These are phyloP conservation scores for Populus pruinosa DNA, from an alignment of 345 rosid genomes.

Conservation along the genomic window DNA sequence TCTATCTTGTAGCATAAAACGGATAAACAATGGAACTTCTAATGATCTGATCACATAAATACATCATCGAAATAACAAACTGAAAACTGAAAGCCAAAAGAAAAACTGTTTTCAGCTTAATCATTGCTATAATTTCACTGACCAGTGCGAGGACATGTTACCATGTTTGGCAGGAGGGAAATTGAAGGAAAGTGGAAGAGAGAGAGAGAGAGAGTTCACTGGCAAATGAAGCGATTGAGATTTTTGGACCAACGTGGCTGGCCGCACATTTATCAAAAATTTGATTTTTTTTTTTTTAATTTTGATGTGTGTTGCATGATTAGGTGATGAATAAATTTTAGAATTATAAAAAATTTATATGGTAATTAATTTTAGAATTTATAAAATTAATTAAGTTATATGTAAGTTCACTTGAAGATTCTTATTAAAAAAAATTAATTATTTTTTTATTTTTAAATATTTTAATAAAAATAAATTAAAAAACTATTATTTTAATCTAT, in stretches of 20 bases:
- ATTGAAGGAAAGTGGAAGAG: not conserved
- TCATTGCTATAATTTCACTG: not conserved
- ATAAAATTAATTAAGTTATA: too few relatives aligned
- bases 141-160: not conserved
- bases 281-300: too few relatives aligned
- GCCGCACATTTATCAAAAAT: too few relatives aligned
- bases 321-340: too few relatives aligned
- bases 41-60: not conserved
- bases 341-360: too few relatives aligned
- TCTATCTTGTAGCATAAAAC: not conserved
- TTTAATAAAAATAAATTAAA: too few relatives aligned
- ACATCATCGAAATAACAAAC: not conserved
- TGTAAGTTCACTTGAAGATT: too few relatives aligned
- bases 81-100: not conserved
- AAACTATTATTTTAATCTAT: too few relatives aligned
- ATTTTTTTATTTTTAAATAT: too few relatives aligned
- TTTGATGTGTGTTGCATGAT: too few relatives aligned
- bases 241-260: not conserved
- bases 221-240: not conserved
- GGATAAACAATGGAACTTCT: not conserved
- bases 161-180: not conserved
- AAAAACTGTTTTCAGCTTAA: not conserved
- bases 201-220: constrained; percentile 1
- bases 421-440: too few relatives aligned
- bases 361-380: too few relatives aligned